Evolutionary conservation across 441 rosid genomes (phyloP).

Genomic region (Erodium texanum): DNA sequence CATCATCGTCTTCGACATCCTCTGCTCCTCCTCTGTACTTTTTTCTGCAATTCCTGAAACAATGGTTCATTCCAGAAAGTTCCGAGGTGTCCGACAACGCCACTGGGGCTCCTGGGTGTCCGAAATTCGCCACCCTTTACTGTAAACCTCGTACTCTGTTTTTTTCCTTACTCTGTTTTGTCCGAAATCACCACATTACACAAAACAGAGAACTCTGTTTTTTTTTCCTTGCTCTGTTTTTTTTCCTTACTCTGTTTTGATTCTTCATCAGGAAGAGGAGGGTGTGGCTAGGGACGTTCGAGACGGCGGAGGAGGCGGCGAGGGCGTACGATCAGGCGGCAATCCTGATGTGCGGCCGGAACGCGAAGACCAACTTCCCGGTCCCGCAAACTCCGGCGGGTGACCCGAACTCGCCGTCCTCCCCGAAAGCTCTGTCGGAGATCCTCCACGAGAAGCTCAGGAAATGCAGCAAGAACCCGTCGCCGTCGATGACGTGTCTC

Average conservation of each 20-base stretch:
- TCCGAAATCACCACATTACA: not conserved
- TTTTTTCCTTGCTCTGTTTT: no score
- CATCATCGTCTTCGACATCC: slow-evolving; percentile 22
- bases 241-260: not conserved
- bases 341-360: slow-evolving; percentile 84
- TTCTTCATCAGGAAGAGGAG: slow-evolving; percentile 65
- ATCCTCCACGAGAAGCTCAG: slow-evolving; percentile 81
- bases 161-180: not conserved
- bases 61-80: slow-evolving; percentile 85
- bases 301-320: slow-evolving; percentile 95
- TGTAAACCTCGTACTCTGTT: slow-evolving; percentile 34
- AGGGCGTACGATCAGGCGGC: slow-evolving; percentile 94
- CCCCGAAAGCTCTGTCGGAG: slow-evolving; percentile 76
- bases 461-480: slow-evolving; percentile 81
- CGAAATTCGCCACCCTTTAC: slow-evolving; percentile 89
- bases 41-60: not conserved
- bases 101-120: slow-evolving; percentile 99
- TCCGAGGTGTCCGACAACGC: slow-evolving; percentile 90
- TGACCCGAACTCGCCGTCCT: slow-evolving; percentile 50
- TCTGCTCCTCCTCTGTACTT: slow-evolving; percentile 12
- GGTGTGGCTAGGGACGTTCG: slow-evolving; percentile 94
- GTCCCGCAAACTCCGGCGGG: slow-evolving; percentile 43
- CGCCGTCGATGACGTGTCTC: slow-evolving; percentile 40
- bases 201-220: no score
- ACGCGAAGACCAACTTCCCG: slow-evolving; percentile 87